Evolutionary conservation across 2,329 filamentous ascomycete species (phyloP).

Genomic region (Colletotrichum incanum): DNA sequence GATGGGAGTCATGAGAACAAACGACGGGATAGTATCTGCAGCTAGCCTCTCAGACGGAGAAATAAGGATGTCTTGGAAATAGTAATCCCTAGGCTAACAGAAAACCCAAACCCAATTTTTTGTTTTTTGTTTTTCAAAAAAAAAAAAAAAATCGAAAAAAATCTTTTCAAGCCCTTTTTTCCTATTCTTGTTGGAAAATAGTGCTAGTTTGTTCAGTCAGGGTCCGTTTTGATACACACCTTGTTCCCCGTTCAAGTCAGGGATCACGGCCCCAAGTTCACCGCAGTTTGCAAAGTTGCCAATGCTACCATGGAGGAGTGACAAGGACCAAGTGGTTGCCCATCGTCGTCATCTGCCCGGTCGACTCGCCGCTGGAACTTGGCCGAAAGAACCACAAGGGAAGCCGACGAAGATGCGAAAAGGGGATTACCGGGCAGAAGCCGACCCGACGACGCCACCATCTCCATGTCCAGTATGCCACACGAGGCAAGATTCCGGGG

Average conservation of each 20-base stretch:
- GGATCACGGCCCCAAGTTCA: conserved; percentile 28
- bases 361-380: conserved; percentile 25
- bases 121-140: too few relatives aligned
- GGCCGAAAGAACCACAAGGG: conserved; percentile 16
- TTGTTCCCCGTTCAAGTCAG: conserved; percentile 5
- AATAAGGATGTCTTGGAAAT: neutral
- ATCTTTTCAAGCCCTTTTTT: too few relatives aligned
- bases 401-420: neutral
- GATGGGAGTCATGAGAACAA: conserved; percentile 34
- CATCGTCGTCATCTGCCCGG: conserved; percentile 26
- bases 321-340: neutral
- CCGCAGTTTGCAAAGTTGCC: neutral
- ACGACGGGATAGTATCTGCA: conserved; percentile 28
- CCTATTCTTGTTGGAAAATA: neutral
- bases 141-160: neutral
- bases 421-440: conserved; percentile 10
- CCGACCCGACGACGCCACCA: conserved; percentile 23
- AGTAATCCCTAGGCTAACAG: neutral
- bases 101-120: too few relatives aligned
- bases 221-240: conserved; percentile 20
- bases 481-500: conserved; percentile 36
- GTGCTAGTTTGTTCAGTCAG: neutral
- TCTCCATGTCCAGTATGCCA: neutral
- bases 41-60: conserved; percentile 24
- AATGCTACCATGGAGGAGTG: neutral